These are phyloP conservation scores for Syzygium jambos DNA, from an alignment of 345 rosid species.

Conservation along the genomic window DNA sequence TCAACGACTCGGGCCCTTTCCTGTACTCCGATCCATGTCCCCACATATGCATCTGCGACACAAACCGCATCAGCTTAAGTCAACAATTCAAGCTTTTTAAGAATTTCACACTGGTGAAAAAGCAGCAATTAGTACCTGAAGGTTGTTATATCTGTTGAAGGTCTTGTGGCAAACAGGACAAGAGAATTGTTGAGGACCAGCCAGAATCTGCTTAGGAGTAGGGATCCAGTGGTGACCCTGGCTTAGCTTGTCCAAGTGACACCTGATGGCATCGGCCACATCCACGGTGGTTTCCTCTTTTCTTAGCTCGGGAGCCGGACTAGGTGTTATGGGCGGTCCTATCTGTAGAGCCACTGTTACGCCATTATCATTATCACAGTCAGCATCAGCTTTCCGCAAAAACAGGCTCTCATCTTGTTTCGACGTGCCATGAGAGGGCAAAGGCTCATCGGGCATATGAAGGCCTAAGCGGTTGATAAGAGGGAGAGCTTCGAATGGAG, in stretches of 20 bases:
- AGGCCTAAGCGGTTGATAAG: constrained; percentile 24
- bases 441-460: constrained; percentile 2
- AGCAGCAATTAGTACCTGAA: constrained; percentile 28
- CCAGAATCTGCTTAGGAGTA: constrained; percentile 50
- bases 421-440: background rate
- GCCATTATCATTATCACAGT: background rate
- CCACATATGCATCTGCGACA: constrained; percentile 81
- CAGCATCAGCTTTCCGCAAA: constrained; percentile 1
- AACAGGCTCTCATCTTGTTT: constrained; percentile 18
- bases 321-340: constrained; percentile 27
- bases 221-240: constrained; percentile 58
- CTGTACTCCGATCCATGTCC: constrained; percentile 90
- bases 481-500: constrained; percentile 24
- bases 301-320: constrained; percentile 8
- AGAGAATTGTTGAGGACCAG: constrained; percentile 52
- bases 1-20: constrained; percentile 71
- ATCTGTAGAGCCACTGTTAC: constrained; percentile 6
- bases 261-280: constrained; percentile 5
- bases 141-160: constrained; percentile 57
- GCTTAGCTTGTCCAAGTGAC: constrained; percentile 3
- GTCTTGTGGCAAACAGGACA: constrained; percentile 47
- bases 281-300: constrained; percentile 4
- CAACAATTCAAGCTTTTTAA: background rate
- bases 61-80: background rate
- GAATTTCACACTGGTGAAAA: background rate